phyloP scores from a whole-genome alignment of 208 protist genomes.

The Trypanosoma vivax region DNA sequence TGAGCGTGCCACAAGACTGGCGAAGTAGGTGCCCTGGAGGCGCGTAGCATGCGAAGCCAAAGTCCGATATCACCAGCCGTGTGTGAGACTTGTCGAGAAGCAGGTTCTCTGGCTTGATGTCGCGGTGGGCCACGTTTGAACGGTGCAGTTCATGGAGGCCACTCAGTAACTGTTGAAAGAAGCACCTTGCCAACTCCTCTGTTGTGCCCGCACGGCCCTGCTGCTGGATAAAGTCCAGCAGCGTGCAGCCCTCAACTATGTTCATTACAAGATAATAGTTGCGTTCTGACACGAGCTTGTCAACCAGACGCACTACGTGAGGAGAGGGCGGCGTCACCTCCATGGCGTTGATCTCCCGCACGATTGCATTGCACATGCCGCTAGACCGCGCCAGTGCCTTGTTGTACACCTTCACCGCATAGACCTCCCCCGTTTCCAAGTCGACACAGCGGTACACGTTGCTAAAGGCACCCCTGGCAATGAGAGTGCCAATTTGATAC shows the following conservation, averaged over 20 bases:
- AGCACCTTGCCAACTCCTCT: slow-evolving; percentile 22
- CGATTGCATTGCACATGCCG: slow-evolving; percentile 52
- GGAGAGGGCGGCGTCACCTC: slow-evolving; percentile 30
- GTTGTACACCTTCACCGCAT: slow-evolving; percentile 73
- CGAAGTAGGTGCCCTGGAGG: slow-evolving; percentile 29
- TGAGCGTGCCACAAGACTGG: slow-evolving; percentile 68
- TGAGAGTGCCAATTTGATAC: slow-evolving; percentile 50
- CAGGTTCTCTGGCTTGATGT: slow-evolving; percentile 88
- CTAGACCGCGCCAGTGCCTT: slow-evolving; percentile 28
- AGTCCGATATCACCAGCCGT: slow-evolving; percentile 73
- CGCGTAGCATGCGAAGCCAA: slow-evolving; percentile 80
- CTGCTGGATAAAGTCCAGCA: slow-evolving; percentile 39
- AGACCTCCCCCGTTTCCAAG: slow-evolving; percentile 23
- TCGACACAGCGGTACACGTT: slow-evolving; percentile 70
- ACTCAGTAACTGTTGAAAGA: slow-evolving; percentile 62
- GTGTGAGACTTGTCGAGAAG: slow-evolving; percentile 53
- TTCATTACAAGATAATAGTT: slow-evolving; percentile 86
- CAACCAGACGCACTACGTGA: slow-evolving; percentile 55
- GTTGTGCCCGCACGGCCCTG: background rate
- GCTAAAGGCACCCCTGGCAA: slow-evolving; percentile 77
- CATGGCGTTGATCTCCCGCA: slow-evolving; percentile 69
- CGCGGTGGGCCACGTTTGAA: slow-evolving; percentile 72
- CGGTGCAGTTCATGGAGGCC: slow-evolving; percentile 57
- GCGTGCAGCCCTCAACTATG: slow-evolving; percentile 64
- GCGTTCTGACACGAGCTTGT: slow-evolving; percentile 62